Percentiles rank a stretch among this genome's conserved stretches.
These are phyloP conservation scores for Wolfiporia cocos DNA, from an alignment of 1,284 basidiomycete species.

Conservation along the genomic window DNA sequence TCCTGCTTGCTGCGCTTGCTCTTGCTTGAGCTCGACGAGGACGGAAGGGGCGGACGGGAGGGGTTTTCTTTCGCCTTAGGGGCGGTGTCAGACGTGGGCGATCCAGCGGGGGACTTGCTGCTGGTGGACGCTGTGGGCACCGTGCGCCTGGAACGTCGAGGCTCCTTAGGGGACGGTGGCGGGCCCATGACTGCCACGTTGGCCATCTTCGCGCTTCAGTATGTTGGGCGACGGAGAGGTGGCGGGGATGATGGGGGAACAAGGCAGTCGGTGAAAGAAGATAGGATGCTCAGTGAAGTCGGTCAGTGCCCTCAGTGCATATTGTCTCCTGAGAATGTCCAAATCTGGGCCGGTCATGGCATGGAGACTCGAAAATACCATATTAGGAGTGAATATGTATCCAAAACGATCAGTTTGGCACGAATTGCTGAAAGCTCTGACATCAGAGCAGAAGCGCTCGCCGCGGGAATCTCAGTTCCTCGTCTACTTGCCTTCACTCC, in stretches of 20 bases:
- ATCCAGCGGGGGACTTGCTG: slow-evolving; percentile 68
- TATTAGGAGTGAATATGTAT: too few species aligned
- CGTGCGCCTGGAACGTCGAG: slow-evolving; percentile 68
- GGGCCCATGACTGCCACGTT: slow-evolving; percentile 53
- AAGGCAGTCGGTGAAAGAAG: neutral
- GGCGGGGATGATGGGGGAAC: neutral
- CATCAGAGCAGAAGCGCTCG: too few species aligned
- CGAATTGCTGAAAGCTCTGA: too few species aligned
- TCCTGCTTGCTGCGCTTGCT: slow-evolving; percentile 69
- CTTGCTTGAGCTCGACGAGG: slow-evolving; percentile 37
- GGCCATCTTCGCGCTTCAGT: slow-evolving; percentile 19
- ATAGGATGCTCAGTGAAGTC: slow-evolving; percentile 8
- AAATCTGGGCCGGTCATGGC: too few species aligned
- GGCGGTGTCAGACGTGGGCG: slow-evolving; percentile 46
- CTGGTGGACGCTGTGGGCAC: slow-evolving; percentile 58
- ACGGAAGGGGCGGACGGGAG: slow-evolving; percentile 38
- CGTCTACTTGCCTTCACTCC: neutral
- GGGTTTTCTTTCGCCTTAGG: slow-evolving; percentile 34
- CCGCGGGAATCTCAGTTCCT: too few species aligned
- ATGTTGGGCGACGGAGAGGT: slow-evolving; percentile 5
- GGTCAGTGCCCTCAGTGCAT: too few species aligned
- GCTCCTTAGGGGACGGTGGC: slow-evolving; percentile 69
- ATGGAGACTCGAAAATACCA: too few species aligned
- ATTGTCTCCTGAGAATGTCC: too few species aligned
- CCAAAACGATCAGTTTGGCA: too few species aligned